phyloP scores from a whole-genome alignment of 2,329 filamentous ascomycete genomes.

The Thelonectria blattea region DNA sequence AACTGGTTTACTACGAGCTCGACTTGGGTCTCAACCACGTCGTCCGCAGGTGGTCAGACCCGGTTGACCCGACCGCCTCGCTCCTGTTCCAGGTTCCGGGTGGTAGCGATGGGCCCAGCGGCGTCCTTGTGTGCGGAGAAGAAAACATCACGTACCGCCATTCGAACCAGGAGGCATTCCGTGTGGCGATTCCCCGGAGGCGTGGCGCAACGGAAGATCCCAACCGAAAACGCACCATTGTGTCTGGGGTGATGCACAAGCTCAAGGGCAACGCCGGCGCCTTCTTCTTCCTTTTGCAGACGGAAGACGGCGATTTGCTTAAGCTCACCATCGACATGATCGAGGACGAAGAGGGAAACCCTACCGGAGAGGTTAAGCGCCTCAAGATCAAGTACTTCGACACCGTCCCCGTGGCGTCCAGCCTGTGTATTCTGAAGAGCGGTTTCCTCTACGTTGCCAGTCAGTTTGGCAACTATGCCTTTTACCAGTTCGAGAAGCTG shows the following conservation, averaged over 20 bases:
- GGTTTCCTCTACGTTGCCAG: constrained; percentile 93
- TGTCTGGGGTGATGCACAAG: constrained; percentile 96
- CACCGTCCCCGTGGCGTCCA: constrained; percentile 87
- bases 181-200: constrained; percentile 86
- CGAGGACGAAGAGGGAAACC: constrained; percentile 77
- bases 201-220: constrained; percentile 91
- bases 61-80: constrained; percentile 87
- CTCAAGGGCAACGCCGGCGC: constrained; percentile 81
- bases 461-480: constrained; percentile 90
- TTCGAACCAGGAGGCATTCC: constrained; percentile 88
- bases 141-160: constrained; percentile 98
- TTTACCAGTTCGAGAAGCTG: constrained; percentile 97
- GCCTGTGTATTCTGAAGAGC: constrained; percentile 90
- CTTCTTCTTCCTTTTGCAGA: constrained; percentile 96
- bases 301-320: constrained; percentile 97
- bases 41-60: constrained; percentile 93
- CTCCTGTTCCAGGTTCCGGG: constrained; percentile 95
- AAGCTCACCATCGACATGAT: constrained; percentile 94
- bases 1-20: constrained; percentile 95
- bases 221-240: constrained; percentile 84
- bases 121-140: constrained; percentile 92
- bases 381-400: constrained; percentile 98
- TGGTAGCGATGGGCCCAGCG: constrained; percentile 90
- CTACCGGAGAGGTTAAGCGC: constrained; percentile 79
- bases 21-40: constrained; percentile 97